Percentiles rank a stretch among this genome's conserved stretches.
These are phyloP conservation scores for Polytrichum formosum DNA, from an alignment of 225 moss, liverwort and hornwort genomes.

Conservation along the genomic window DNA sequence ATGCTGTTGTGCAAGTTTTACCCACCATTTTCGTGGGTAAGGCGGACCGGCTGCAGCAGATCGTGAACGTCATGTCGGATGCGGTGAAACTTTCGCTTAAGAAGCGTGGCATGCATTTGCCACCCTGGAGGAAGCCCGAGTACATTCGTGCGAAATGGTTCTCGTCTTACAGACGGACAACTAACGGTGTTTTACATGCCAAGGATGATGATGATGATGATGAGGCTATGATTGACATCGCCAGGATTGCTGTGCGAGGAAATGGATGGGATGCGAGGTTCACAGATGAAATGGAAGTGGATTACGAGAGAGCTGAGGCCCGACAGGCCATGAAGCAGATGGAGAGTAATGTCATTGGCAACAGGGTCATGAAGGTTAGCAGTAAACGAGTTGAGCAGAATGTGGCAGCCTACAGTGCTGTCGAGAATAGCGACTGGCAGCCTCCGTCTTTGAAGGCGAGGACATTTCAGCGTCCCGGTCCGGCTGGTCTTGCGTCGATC, in stretches of 20 bases:
- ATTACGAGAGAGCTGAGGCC: slow-evolving; percentile 27
- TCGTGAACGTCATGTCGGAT: slow-evolving; percentile 76
- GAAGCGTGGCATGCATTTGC: slow-evolving; percentile 75
- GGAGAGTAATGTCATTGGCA: slow-evolving; percentile 15
- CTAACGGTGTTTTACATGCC: slow-evolving; percentile 33
- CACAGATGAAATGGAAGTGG: slow-evolving; percentile 57
- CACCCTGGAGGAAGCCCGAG: slow-evolving; percentile 81
- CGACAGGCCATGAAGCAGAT: slow-evolving; percentile 26
- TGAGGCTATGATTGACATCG: slow-evolving; percentile 16
- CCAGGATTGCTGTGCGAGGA: slow-evolving; percentile 49
- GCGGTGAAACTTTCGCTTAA: slow-evolving; percentile 67
- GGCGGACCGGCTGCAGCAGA: slow-evolving; percentile 61
- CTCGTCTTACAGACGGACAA: slow-evolving; percentile 68
- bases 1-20: slow-evolving; percentile 43
- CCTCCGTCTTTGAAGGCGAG: slow-evolving; percentile 53
- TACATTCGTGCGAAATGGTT: slow-evolving; percentile 84
- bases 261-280: slow-evolving; percentile 49
- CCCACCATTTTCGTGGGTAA: slow-evolving; percentile 63
- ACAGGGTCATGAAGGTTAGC: slow-evolving; percentile 8
- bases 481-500: slow-evolving; percentile 43
- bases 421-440: slow-evolving; percentile 51
- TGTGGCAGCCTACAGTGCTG: not conserved
- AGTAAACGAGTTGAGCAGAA: slow-evolving; percentile 14
- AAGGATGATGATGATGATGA: slow-evolving; percentile 1
- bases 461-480: slow-evolving; percentile 32